Evolutionary conservation across 2,329 filamentous ascomycete genomes (phyloP).

Genomic region (Neopestalotiopsis sp.): DNA sequence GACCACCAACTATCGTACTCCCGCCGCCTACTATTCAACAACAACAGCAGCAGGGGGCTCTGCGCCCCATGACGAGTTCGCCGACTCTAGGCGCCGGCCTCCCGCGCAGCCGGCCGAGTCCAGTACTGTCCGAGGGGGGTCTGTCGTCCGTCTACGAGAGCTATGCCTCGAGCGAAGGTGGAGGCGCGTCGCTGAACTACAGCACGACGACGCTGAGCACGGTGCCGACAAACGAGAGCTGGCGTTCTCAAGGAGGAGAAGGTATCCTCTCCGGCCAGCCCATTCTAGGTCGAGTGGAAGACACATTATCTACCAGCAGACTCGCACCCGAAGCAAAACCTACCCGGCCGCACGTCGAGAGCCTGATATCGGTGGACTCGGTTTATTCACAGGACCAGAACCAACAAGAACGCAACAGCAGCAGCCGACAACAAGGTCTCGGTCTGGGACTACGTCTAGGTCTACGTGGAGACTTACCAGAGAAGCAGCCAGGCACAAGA

Average conservation of each 20-base stretch:
- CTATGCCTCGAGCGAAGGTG: slow-evolving; percentile 27
- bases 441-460: neutral
- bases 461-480: neutral
- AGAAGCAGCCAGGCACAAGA: no score
- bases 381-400: slow-evolving; percentile 12
- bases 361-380: neutral
- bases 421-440: neutral
- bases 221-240: neutral
- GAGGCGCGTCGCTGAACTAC: slow-evolving; percentile 3
- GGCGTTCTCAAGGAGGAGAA: neutral
- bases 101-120: slow-evolving; percentile 24
- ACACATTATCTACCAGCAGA: no score
- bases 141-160: slow-evolving; percentile 38
- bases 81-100: slow-evolving; percentile 26
- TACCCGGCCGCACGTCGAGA: neutral
- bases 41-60: slow-evolving; percentile 18
- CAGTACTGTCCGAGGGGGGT: slow-evolving; percentile 32
- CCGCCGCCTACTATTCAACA: slow-evolving; percentile 25
- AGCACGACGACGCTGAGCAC: slow-evolving; percentile 21
- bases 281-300: neutral
- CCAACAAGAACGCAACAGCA: neutral
- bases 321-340: neutral
- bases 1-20: slow-evolving; percentile 17
- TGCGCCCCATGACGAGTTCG: slow-evolving; percentile 29
- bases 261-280: neutral